These are phyloP conservation scores for Geopyxis carbonaria DNA, from an alignment of 495 filamentous ascomycete species.

Conservation along the genomic window DNA sequence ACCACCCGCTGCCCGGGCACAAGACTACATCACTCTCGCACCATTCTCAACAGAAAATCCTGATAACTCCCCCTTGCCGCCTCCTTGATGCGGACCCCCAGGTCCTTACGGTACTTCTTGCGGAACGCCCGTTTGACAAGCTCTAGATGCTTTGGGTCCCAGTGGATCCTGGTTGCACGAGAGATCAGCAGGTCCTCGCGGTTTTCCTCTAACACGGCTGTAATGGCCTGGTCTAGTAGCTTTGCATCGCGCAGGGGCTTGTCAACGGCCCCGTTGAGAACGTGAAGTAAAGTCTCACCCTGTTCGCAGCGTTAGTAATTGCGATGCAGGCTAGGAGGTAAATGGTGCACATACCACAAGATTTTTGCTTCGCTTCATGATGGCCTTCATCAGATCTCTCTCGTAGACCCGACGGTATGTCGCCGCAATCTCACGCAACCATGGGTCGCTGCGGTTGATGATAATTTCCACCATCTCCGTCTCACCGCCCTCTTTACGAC, in stretches of 20 bases:
- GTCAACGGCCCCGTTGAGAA: constrained; percentile 93
- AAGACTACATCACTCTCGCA: constrained; percentile 15
- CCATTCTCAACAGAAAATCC: constrained; percentile 40
- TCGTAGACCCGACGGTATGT: constrained; percentile 51
- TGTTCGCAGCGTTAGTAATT: no score
- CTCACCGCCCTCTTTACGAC: constrained; percentile 66
- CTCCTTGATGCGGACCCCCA: constrained; percentile 44
- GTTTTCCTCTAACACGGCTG: constrained; percentile 30
- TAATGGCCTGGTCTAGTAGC: constrained; percentile 73
- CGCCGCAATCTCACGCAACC: constrained; percentile 61
- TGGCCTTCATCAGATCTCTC: constrained; percentile 70
- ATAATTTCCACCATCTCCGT: constrained; percentile 79
- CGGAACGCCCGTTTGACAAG: constrained; percentile 53
- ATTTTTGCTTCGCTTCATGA: constrained; percentile 75
- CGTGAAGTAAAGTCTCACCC: constrained; percentile 90
- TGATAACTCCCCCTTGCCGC: constrained; percentile 37
- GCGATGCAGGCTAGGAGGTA: no score
- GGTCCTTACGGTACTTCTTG: constrained; percentile 49
- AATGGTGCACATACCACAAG: constrained; percentile 52
- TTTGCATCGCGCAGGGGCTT: constrained; percentile 85
- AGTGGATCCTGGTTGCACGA: constrained; percentile 64
- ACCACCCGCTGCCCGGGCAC: no score
- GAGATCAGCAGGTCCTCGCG: constrained; percentile 71
- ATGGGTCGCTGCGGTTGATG: constrained; percentile 56
- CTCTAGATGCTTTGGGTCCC: constrained; percentile 62